Evolutionary conservation across 176 grass and related monocot genomes (phyloP).

Genomic region (Carex pumila): DNA sequence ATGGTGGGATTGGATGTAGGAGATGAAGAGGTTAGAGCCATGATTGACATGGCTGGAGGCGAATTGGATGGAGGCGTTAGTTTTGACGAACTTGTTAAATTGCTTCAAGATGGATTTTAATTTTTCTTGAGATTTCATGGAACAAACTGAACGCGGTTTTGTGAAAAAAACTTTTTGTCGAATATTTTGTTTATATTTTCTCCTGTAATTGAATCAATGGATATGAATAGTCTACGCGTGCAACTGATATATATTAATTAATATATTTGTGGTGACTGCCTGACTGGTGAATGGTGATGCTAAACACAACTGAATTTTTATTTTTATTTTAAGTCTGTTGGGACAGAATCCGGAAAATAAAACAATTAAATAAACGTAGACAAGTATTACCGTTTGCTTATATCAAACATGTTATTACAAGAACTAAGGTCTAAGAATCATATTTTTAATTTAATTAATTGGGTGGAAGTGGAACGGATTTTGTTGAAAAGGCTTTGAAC

Average conservation of each 20-base stretch:
- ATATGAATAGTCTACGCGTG: neutral
- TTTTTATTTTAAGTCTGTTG: neutral
- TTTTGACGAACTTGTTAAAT: slow-evolving; percentile 42
- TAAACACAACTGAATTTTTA: too few species aligned
- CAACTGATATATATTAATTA: too few species aligned
- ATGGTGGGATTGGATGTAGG: slow-evolving; percentile 63
- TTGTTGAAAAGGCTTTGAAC: too few species aligned
- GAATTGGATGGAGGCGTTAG: slow-evolving; percentile 34
- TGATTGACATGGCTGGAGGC: slow-evolving; percentile 55
- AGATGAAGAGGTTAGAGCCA: slow-evolving; percentile 64
- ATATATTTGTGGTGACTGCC: too few species aligned
- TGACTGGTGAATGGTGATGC: too few species aligned
- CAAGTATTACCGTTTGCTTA: too few species aligned
- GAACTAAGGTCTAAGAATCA: too few species aligned
- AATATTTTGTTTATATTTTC: neutral
- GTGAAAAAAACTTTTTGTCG: neutral
- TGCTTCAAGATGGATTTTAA: slow-evolving; percentile 51
- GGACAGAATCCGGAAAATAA: neutral
- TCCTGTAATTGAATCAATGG: neutral
- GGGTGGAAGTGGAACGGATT: too few species aligned
- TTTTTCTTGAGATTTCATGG: slow-evolving; percentile 4
- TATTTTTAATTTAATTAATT: too few species aligned
- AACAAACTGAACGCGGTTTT: neutral
- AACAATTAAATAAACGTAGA: neutral
- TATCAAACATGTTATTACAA: too few species aligned